Evolutionary conservation across 2,329 filamentous ascomycete species (phyloP).

Genomic region (Lachnellula arida): DNA sequence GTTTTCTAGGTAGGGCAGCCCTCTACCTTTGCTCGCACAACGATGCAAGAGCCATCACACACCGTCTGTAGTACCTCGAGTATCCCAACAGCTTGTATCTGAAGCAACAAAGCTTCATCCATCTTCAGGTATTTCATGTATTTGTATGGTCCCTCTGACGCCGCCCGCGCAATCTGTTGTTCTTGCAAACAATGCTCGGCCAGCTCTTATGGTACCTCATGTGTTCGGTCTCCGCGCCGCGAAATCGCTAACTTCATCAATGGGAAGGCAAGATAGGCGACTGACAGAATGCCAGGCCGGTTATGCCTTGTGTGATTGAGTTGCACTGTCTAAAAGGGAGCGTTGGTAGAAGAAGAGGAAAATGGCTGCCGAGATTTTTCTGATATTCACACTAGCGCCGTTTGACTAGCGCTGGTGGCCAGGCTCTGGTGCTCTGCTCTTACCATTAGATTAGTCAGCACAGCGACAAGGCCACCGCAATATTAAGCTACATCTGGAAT

Average conservation of each 20-base stretch:
- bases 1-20: background rate
- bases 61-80: background rate
- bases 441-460: slow-evolving; percentile 7
- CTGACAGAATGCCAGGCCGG: slow-evolving; percentile 65
- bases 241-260: slow-evolving; percentile 62
- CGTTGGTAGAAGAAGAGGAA: slow-evolving; percentile 51
- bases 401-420: slow-evolving; percentile 5
- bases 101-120: background rate
- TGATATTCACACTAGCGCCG: slow-evolving; percentile 9
- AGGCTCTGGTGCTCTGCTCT: background rate
- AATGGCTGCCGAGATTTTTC: slow-evolving; percentile 15
- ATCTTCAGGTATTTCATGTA: too few species aligned
- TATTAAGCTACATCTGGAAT: slow-evolving; percentile 13
- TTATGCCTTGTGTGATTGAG: slow-evolving; percentile 57
- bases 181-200: slow-evolving; percentile 42
- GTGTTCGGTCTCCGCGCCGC: slow-evolving; percentile 49
- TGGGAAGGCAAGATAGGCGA: slow-evolving; percentile 45
- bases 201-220: slow-evolving; percentile 54
- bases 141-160: slow-evolving; percentile 78
- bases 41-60: too few species aligned
- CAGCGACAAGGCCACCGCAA: slow-evolving; percentile 16
- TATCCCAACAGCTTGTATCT: background rate
- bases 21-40: too few species aligned
- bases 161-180: slow-evolving; percentile 63
- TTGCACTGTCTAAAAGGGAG: slow-evolving; percentile 84